These are phyloP conservation scores for Gossypium anomalum DNA, from an alignment of 345 rosid species.

Conservation along the genomic window DNA sequence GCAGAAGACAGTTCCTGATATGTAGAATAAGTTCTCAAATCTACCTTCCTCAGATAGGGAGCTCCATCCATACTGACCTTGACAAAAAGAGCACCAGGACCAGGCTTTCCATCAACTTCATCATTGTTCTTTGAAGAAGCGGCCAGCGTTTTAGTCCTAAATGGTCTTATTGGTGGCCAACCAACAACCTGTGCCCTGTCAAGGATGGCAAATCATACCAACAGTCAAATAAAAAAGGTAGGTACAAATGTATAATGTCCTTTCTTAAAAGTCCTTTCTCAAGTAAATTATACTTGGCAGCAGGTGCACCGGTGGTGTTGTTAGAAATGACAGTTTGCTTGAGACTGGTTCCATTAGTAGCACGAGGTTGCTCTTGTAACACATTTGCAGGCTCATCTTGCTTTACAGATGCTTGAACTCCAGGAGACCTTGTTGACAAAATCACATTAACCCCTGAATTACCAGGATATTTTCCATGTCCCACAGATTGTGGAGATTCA, in stretches of 20 bases:
- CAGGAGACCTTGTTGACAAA: slow-evolving; percentile 41
- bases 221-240: background rate
- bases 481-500: slow-evolving; percentile 34
- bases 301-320: slow-evolving; percentile 50
- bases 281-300: slow-evolving; percentile 49
- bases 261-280: background rate
- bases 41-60: slow-evolving; percentile 87
- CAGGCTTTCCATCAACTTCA: slow-evolving; percentile 85
- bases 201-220: slow-evolving; percentile 18
- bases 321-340: slow-evolving; percentile 33
- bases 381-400: slow-evolving; percentile 44
- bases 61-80: slow-evolving; percentile 98
- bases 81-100: slow-evolving; percentile 45
- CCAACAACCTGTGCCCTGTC: slow-evolving; percentile 89
- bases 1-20: slow-evolving; percentile 73
- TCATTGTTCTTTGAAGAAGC: slow-evolving; percentile 67
- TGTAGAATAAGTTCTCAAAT: slow-evolving; percentile 60
- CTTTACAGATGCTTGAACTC: slow-evolving; percentile 29
- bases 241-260: too few species aligned
- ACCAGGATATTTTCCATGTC: slow-evolving; percentile 37
- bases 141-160: slow-evolving; percentile 70
- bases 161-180: slow-evolving; percentile 91
- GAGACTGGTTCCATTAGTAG: slow-evolving; percentile 23
- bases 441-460: slow-evolving; percentile 47
- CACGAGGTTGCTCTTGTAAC: slow-evolving; percentile 34